Conservation (phyloP, 441 rosid genomes). For the Theobroma grandiflorum region DNA sequence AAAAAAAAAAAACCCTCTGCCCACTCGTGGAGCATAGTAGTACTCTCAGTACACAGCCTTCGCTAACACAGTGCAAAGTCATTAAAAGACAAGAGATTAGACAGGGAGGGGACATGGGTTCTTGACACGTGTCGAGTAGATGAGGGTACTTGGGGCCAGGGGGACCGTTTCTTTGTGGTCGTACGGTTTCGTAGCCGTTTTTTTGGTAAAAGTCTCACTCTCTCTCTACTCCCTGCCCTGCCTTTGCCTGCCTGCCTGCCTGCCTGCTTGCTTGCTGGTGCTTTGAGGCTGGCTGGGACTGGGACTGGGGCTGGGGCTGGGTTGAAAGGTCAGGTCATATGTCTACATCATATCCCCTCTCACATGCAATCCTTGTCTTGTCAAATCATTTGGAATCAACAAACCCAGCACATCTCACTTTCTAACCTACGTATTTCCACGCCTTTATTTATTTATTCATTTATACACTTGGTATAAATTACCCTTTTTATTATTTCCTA, state of each 20-base stretch:
- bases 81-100: neutral
- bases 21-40: slow-evolving; percentile 12
- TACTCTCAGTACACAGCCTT: neutral
- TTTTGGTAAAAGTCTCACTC: slow-evolving; percentile 24
- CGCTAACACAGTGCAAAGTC: neutral
- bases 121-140: slow-evolving; percentile 25
- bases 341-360: slow-evolving; percentile 51
- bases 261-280: neutral
- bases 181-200: slow-evolving; percentile 41
- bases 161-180: slow-evolving; percentile 28
- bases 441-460: neutral
- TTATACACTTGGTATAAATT: no score
- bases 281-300: neutral
- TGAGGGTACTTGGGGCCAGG: neutral
- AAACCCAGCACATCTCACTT: slow-evolving; percentile 10
- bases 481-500: neutral
- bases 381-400: slow-evolving; percentile 54
- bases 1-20: neutral
- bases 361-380: slow-evolving; percentile 57
- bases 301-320: neutral
- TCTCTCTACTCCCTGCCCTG: neutral
- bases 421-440: neutral
- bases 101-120: slow-evolving; percentile 24
- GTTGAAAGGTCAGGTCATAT: slow-evolving; percentile 49
- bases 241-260: neutral